These are phyloP conservation scores for Dipodascopsis tothii DNA, from an alignment of 805 yeast species.

Conservation along the genomic window DNA sequence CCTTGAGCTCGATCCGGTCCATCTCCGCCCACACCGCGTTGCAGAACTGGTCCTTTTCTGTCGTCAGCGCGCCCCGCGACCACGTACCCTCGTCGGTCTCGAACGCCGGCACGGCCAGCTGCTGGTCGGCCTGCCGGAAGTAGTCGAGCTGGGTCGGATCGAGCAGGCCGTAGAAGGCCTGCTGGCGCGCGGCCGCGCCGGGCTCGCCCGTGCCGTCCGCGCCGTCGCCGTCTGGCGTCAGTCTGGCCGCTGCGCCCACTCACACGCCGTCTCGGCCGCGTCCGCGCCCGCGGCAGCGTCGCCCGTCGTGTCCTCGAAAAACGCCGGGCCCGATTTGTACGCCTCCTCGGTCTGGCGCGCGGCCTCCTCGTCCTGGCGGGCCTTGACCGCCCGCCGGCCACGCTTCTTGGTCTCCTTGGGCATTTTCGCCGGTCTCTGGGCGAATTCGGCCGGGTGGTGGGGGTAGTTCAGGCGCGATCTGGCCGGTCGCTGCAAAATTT, in stretches of 20 bases:
- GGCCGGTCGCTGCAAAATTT: too few species aligned
- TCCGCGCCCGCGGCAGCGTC: not conserved
- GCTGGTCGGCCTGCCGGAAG: constrained; percentile 86
- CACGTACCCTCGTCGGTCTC: constrained; percentile 46
- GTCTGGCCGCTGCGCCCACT: not conserved
- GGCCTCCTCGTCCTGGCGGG: constrained; percentile 11
- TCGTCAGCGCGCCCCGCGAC: not conserved
- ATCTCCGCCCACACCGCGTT: constrained; percentile 77
- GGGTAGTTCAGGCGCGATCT: too few species aligned
- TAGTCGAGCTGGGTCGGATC: constrained; percentile 81
- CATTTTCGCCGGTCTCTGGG: too few species aligned
- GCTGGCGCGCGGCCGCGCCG: constrained; percentile 20
- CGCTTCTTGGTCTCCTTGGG: constrained; percentile 22
- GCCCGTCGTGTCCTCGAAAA: not conserved
- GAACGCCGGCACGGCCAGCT: constrained; percentile 73
- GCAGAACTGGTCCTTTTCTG: constrained; percentile 63
- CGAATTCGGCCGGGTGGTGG: too few species aligned
- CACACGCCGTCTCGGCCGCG: too few species aligned
- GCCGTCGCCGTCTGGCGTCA: constrained; percentile 1
- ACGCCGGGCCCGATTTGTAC: not conserved
- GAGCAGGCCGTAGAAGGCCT: constrained; percentile 75
- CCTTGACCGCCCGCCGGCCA: constrained; percentile 12
- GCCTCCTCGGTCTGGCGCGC: constrained; percentile 4
- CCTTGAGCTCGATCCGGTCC: constrained; percentile 79
- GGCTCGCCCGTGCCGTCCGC: constrained; percentile 6